Conservation (phyloP, 768 basidiomycete genomes). For the Amyloporia xantha region DNA sequence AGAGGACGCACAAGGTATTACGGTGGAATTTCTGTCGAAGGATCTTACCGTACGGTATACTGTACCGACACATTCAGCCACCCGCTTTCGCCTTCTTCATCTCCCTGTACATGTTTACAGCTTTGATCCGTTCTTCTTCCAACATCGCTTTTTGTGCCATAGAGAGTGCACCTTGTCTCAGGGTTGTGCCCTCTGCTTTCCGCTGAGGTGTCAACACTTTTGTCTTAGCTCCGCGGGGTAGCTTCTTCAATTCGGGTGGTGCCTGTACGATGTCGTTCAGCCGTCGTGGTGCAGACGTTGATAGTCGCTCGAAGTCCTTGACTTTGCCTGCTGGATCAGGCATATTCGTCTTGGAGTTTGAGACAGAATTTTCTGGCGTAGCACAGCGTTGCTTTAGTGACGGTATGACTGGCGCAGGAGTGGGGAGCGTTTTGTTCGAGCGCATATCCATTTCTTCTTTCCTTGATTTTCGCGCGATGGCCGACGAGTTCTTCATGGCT, state of each 20-base stretch:
- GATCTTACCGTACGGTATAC: neutral
- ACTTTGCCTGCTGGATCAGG: constrained; percentile 7
- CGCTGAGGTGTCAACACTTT: constrained; percentile 7
- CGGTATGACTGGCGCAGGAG: no score
- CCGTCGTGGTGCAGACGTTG: constrained; percentile 53
- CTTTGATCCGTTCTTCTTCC: constrained; percentile 68
- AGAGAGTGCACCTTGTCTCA: constrained; percentile 47
- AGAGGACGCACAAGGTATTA: neutral
- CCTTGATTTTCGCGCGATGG: constrained; percentile 38
- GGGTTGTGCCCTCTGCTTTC: constrained; percentile 6
- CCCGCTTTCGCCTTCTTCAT: constrained; percentile 46
- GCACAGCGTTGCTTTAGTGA: no score
- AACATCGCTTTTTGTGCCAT: constrained; percentile 75
- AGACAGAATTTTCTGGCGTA: no score
- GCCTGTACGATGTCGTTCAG: constrained; percentile 68
- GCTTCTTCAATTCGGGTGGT: constrained; percentile 54
- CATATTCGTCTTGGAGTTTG: neutral
- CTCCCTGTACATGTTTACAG: constrained; percentile 59
- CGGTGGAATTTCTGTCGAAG: neutral
- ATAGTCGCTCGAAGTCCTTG: constrained; percentile 44
- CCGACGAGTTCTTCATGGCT: constrained; percentile 53
- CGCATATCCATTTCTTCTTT: constrained; percentile 27
- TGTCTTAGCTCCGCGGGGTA: constrained; percentile 41
- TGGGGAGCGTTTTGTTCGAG: no score
- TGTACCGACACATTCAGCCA: constrained; percentile 11